phyloP scores from a whole-genome alignment of 225 moss, liverwort and hornwort species.

The Pseudoscleropodium purum region DNA sequence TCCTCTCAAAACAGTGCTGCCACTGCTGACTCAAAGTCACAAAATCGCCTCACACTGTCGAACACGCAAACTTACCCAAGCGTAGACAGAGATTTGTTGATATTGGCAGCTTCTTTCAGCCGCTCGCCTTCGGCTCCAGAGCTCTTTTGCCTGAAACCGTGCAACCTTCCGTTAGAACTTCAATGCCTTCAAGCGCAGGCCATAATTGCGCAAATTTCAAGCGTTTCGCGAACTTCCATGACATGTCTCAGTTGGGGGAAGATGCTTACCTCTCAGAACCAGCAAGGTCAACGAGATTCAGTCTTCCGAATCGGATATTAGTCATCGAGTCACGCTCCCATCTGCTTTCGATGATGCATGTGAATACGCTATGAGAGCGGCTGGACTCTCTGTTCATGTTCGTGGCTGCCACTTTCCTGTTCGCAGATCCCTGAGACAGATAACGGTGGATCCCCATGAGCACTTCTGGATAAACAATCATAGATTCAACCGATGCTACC shows the following conservation, averaged over 20 bases:
- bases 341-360: constrained; percentile 91
- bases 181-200: background rate
- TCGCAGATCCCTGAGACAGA: constrained; percentile 63
- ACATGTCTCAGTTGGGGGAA: background rate
- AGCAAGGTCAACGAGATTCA: constrained; percentile 89
- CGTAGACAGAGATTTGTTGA: constrained; percentile 94
- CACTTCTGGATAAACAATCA: background rate
- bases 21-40: background rate
- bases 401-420: constrained; percentile 84
- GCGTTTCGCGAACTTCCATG: background rate
- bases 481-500: background rate
- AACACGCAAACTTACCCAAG: constrained; percentile 47
- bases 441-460: background rate
- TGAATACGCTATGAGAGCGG: constrained; percentile 97
- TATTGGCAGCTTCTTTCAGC: constrained; percentile 93
- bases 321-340: constrained; percentile 91
- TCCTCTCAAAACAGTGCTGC: background rate
- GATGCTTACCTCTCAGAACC: constrained; percentile 75
- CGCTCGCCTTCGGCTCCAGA: constrained; percentile 95
- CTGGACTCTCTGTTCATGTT: constrained; percentile 99
- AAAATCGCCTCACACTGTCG: background rate
- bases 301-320: constrained; percentile 78
- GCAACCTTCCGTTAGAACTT: background rate
- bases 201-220: background rate
- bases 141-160: constrained; percentile 56